Evolutionary conservation across 345 rosid species (phyloP).

Genomic region (Gossypium rotundifolium): DNA sequence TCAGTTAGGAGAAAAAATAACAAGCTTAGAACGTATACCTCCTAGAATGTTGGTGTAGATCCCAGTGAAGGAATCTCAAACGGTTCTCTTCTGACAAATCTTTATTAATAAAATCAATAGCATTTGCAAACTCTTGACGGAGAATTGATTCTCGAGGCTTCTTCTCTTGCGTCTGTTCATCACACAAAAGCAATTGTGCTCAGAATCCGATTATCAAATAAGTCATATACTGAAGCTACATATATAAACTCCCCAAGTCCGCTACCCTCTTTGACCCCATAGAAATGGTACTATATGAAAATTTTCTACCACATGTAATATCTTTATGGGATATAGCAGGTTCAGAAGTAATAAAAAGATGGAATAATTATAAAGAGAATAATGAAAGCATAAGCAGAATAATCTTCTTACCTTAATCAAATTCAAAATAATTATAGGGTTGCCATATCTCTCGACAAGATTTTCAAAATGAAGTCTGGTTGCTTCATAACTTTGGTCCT

Average conservation of each 20-base stretch:
- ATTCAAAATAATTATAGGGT: slow-evolving; percentile 88
- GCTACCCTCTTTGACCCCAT: not conserved
- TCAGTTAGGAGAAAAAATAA: not conserved
- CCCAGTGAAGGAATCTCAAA: slow-evolving; percentile 84
- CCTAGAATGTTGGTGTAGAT: slow-evolving; percentile 73
- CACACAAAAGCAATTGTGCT: slow-evolving; percentile 11
- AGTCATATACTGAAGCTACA: slow-evolving; percentile 1
- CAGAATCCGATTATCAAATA: slow-evolving; percentile 1
- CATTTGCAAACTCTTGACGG: slow-evolving; percentile 91
- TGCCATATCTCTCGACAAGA: slow-evolving; percentile 86
- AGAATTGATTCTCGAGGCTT: slow-evolving; percentile 93
- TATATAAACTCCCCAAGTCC: not conserved
- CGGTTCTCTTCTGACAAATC: slow-evolving; percentile 71
- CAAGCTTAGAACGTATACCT: slow-evolving; percentile 43
- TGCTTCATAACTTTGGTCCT: slow-evolving; percentile 86
- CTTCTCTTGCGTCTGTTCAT: slow-evolving; percentile 55
- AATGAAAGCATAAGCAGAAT: not conserved
- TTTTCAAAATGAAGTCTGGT: slow-evolving; percentile 92
- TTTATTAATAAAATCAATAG: slow-evolving; percentile 85
- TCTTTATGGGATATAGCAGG: slow-evolving; percentile 4
- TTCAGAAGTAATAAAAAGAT: not conserved
- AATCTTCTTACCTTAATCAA: slow-evolving; percentile 67
- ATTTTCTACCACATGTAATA: slow-evolving; percentile 5
- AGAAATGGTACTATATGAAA: not conserved
- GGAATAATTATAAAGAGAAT: not conserved